Conservation (phyloP, 139 green algal species). For the Chlamydomonas sp. region DNA sequence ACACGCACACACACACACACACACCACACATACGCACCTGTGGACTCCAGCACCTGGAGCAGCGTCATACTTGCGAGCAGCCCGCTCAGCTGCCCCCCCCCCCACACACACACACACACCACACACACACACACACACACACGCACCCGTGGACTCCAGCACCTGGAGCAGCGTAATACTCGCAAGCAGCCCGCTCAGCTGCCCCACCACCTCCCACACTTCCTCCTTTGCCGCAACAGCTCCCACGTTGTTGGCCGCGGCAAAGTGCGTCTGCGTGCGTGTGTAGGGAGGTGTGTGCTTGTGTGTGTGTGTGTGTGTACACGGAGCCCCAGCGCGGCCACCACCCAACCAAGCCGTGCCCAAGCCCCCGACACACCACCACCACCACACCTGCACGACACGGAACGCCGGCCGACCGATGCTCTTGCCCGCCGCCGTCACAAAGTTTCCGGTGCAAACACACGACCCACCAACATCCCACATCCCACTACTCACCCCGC, state of each 20-base stretch:
- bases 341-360: too few species aligned
- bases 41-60: too few species aligned
- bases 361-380: background rate
- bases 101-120: background rate
- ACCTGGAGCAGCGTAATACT: conserved; percentile 55
- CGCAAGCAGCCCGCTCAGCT: conserved; percentile 59
- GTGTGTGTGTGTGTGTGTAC: too few species aligned
- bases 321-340: too few species aligned
- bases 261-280: conserved; percentile 56
- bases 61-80: background rate
- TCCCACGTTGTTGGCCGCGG: conserved; percentile 66
- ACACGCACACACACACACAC: too few species aligned
- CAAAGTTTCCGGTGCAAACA: conserved; percentile 60
- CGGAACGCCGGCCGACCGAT: conserved; percentile 72
- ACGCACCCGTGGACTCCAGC: conserved; percentile 20
- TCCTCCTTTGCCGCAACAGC: conserved; percentile 86
- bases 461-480: too few species aligned
- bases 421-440: conserved; percentile 63
- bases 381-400: conserved; percentile 9
- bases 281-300: background rate
- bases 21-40: too few species aligned
- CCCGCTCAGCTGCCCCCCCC: too few species aligned
- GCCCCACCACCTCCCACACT: conserved; percentile 51
- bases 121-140: background rate
- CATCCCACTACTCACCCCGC: too few species aligned